Percentiles rank a stretch among this genome's conserved stretches.
These are phyloP conservation scores for Geotrichum histeridarum DNA, from an alignment of 1,139 yeast species.

Conservation along the genomic window DNA sequence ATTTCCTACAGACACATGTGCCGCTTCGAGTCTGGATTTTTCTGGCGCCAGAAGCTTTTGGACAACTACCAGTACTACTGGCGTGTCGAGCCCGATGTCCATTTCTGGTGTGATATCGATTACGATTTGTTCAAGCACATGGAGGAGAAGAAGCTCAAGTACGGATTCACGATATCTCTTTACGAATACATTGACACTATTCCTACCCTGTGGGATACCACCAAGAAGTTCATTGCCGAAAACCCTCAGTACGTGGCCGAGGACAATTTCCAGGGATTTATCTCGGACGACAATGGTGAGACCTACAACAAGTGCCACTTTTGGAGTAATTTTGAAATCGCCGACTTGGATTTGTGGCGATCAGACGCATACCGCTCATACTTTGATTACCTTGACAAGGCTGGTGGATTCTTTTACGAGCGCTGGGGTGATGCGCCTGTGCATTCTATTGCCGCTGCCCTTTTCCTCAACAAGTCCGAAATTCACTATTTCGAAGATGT, in stretches of 20 bases:
- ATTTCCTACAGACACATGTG: constrained; percentile 83
- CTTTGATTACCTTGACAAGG: constrained; percentile 64
- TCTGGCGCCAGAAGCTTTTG: constrained; percentile 72
- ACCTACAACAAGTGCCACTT: constrained; percentile 79
- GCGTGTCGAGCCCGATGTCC: constrained; percentile 93
- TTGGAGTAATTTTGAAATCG: constrained; percentile 93
- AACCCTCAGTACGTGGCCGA: constrained; percentile 55
- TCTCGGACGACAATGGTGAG: constrained; percentile 61
- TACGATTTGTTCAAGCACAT: constrained; percentile 80
- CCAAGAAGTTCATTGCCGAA: constrained; percentile 59
- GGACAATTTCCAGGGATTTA: constrained; percentile 62
- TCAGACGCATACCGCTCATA: constrained; percentile 58
- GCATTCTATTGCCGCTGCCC: constrained; percentile 74
- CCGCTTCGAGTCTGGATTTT: constrained; percentile 87
- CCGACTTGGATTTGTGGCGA: constrained; percentile 71
- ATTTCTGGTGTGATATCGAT: constrained; percentile 73
- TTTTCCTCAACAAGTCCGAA: constrained; percentile 58
- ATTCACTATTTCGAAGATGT: constrained; percentile 77
- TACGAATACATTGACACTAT: constrained; percentile 81
- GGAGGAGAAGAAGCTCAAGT: constrained; percentile 69
- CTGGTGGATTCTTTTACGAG: constrained; percentile 89
- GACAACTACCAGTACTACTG: constrained; percentile 81
- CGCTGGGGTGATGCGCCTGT: constrained; percentile 97
- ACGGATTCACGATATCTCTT: constrained; percentile 77
- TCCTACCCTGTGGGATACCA: constrained; percentile 74